Conservation (phyloP, 805 yeast species). For the Clavispora asparagi region DNA sequence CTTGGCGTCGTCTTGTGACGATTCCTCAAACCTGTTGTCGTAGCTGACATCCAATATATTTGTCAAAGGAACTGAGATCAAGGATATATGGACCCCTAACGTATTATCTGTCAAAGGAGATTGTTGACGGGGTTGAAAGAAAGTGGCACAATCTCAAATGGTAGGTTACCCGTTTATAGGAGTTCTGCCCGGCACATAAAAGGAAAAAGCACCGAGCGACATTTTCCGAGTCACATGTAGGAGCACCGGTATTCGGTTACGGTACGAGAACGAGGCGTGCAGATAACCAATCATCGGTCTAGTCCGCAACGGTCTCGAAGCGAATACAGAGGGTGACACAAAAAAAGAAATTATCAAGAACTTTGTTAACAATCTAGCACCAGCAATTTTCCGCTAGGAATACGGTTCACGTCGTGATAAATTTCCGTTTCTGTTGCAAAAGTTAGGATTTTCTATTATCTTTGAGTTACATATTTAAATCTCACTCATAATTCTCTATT, state of each 20-base stretch:
- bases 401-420: no score
- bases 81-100: not conserved
- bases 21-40: conserved; percentile 4
- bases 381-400: no score
- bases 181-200: not conserved
- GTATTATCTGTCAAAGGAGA: not conserved
- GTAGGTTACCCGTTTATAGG: not conserved
- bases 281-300: not conserved
- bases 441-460: no score
- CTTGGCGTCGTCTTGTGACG: conserved; percentile 1
- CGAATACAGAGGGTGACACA: no score
- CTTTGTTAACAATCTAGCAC: no score
- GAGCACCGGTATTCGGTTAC: not conserved
- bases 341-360: not conserved
- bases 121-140: not conserved
- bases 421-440: no score
- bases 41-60: not conserved
- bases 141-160: not conserved
- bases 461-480: no score
- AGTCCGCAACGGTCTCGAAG: not conserved
- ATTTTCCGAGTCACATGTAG: not conserved
- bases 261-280: not conserved
- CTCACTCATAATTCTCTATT: no score
- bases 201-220: not conserved
- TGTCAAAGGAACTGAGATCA: not conserved